Evolutionary conservation across 169 alveolate species (phyloP).

Genomic region (Eimeria falciformis): DNA sequence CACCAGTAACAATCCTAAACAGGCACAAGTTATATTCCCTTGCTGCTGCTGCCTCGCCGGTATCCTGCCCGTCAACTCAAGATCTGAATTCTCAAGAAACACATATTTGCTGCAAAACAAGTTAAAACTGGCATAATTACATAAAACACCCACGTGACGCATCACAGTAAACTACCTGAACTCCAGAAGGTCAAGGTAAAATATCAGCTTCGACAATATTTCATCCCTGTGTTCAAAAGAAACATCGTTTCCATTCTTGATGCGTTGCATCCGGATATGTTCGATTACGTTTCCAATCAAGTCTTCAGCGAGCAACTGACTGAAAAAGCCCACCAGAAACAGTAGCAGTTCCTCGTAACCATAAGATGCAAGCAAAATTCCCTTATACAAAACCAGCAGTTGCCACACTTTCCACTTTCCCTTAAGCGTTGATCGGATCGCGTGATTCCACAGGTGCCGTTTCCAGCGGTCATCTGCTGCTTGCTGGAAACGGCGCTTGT

Average conservation of each 20-base stretch:
- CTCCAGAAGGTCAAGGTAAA: conserved; percentile 70
- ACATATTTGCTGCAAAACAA: too few relatives aligned
- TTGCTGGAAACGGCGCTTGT: too few relatives aligned
- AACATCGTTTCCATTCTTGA: conserved; percentile 68
- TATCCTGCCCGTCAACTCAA: background rate
- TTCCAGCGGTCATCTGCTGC: too few relatives aligned
- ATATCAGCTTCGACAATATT: conserved; percentile 39
- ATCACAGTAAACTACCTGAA: background rate
- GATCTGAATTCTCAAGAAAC: background rate
- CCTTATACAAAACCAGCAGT: too few relatives aligned
- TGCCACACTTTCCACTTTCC: too few relatives aligned
- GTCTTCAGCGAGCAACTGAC: conserved; percentile 67
- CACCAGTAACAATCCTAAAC: background rate
- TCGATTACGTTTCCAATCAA: conserved; percentile 71
- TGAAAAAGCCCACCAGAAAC: conserved; percentile 1
- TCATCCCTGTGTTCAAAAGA: conserved; percentile 75
- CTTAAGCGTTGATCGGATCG: too few relatives aligned
- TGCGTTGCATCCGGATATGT: conserved; percentile 78
- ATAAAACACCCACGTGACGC: background rate
- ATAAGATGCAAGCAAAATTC: too few relatives aligned
- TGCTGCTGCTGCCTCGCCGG: background rate
- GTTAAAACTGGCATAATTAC: background rate
- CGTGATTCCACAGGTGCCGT: too few relatives aligned
- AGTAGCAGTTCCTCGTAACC: background rate
- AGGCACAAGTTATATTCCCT: background rate